Percentiles rank a stretch among this genome's conserved stretches.
Evolutionary conservation across 805 yeast species (phyloP).

Genomic region (Cyberlindnera veronae): DNA sequence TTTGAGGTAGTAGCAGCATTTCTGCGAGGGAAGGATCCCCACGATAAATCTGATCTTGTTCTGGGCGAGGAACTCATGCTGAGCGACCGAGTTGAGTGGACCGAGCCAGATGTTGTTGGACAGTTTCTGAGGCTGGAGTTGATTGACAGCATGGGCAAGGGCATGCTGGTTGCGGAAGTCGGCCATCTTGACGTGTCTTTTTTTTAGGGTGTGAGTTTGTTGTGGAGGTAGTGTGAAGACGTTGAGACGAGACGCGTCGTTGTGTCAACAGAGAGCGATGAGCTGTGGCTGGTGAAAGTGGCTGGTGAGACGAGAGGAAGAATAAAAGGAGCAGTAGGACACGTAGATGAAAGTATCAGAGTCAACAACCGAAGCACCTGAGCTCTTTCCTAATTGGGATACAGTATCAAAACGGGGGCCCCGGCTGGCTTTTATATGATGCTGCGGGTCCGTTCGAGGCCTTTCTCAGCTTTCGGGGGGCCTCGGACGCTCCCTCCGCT

Average conservation of each 20-base stretch:
- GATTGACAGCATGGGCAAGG: constrained; percentile 26
- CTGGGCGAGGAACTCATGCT: constrained; percentile 33
- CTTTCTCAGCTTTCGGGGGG: too few species aligned
- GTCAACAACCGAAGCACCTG: too few species aligned
- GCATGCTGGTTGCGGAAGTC: constrained; percentile 28
- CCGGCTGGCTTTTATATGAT: too few species aligned
- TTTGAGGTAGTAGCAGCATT: constrained; percentile 30
- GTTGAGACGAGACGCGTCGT: constrained; percentile 10
- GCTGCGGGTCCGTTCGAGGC: too few species aligned
- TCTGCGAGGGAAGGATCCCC: constrained; percentile 33
- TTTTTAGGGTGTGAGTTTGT: too few species aligned
- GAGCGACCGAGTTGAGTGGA: constrained; percentile 40
- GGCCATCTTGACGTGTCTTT: too few species aligned
- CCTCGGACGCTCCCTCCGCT: too few species aligned
- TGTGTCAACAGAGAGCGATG: constrained; percentile 3
- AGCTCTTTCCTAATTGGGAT: too few species aligned
- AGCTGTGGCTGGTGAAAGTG: background rate
- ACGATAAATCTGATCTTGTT: constrained; percentile 39
- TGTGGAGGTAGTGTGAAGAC: background rate
- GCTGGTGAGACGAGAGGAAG: too few species aligned
- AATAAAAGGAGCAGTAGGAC: too few species aligned
- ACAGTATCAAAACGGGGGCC: too few species aligned
- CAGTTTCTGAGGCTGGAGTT: constrained; percentile 38
- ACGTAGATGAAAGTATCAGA: too few species aligned
- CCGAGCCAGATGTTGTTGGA: constrained; percentile 43